Base-by-base conservation (phyloP, 768 basidiomycete species). In the Daedaleopsis sinensis region DNA sequence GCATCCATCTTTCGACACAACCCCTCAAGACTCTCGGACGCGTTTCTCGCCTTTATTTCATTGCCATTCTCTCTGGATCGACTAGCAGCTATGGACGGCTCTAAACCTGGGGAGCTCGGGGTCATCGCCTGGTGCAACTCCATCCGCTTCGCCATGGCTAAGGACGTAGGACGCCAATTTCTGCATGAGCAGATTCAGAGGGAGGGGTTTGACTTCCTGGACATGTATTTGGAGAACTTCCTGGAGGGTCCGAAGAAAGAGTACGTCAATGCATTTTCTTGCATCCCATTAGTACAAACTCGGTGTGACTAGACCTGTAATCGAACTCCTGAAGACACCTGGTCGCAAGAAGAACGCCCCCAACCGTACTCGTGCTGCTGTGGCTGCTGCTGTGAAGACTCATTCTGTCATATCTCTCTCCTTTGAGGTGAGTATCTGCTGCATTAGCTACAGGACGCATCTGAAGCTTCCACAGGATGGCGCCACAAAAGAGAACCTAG, bases 251-350 rank as follows among this genome's bases (percentile, higher is more conserved):
- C 82, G 38, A 85, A 83, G 68, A 80, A 87, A 73, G 90, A 86
- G 91, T 91, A 67, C 51, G 50, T 27, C 6, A 32, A 32, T 32
- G 21, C 24, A 39, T 24, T 7, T 58, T 5, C 19, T 37, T 19
- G 27, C 27, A 32, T 32, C 27, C 27, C 27, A 32, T 32, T 32
- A 32, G 27, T 32, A 18, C 44, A 13, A 53, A 6, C 21, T 13
- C 37, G 23, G 39, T 56, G 19, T 46, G 15, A 0, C 43, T 63
- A 93, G 91, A 50, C 82, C 85, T 9, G 81, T 93, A 16, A 86
- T 91, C 44, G 90, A 93, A 55, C 80, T 94, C 18, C 84, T 94
- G 3, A 94, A 94, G 75, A 94, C 93, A 1, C 92, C 92, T 15
- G 87, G 89, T 35, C 83, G 91, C 47, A 91, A 84, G 73, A 90